A percentile compares a stretch with the other conserved stretches of the same genome.
These are phyloP conservation scores for Closterium sp. DNA, from an alignment of 139 green algal genomes.

Conservation along the genomic window DNA sequence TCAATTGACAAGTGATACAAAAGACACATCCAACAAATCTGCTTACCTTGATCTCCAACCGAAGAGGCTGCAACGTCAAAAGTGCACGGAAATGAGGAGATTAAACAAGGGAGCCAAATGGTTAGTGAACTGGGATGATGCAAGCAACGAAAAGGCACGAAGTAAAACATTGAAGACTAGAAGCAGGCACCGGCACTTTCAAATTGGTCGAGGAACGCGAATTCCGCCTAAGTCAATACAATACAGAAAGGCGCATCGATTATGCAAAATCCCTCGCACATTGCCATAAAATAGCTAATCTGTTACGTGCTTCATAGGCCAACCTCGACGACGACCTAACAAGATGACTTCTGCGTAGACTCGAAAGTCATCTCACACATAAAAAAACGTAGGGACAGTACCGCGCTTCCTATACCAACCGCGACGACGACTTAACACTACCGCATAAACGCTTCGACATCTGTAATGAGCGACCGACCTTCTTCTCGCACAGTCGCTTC, in stretches of 20 bases:
- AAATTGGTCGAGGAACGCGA: neutral
- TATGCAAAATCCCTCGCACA: neutral
- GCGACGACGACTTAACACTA: too few species aligned
- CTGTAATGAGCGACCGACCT: neutral
- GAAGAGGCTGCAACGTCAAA: slow-evolving; percentile 63
- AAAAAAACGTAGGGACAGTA: too few species aligned
- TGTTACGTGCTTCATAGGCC: neutral
- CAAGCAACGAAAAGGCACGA: neutral
- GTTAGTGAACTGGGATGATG: neutral
- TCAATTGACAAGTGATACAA: neutral
- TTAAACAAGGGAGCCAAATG: neutral
- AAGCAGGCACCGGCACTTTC: too few species aligned
- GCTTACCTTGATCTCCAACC: slow-evolving; percentile 88
- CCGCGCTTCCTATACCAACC: too few species aligned
- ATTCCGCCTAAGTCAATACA: neutral
- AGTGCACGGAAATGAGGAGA: neutral
- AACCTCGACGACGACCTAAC: neutral
- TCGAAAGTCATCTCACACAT: too few species aligned
- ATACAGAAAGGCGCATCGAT: neutral
- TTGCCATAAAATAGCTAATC: neutral
- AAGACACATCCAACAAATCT: neutral
- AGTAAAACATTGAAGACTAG: neutral
- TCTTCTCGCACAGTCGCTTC: neutral
- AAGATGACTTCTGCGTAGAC: too few species aligned
- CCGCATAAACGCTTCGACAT: neutral